A percentile compares a stretch with the other conserved stretches of the same genome.
Conservation (phyloP, 768 basidiomycete genomes). For the Crassisporium funariophilum region DNA sequence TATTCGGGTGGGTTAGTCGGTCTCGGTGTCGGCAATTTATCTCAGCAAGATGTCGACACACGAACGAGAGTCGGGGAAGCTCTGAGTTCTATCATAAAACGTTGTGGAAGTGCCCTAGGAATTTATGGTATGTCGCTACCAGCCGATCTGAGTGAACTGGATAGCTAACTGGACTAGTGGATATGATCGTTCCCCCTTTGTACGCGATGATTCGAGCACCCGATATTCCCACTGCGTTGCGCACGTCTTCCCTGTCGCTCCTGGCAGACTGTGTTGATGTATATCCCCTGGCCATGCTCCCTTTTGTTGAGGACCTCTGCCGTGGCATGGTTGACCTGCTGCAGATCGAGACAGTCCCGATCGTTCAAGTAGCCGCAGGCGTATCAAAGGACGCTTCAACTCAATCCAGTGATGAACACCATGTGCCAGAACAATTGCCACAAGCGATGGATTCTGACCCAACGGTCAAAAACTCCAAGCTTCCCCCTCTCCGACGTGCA, state of each 20-base stretch:
- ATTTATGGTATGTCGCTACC: slow-evolving; percentile 57
- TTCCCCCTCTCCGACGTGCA: slow-evolving; percentile 82
- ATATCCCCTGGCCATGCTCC: slow-evolving; percentile 59
- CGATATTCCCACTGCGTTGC: slow-evolving; percentile 70
- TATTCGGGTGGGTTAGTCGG: slow-evolving; percentile 62
- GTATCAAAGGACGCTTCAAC: slow-evolving; percentile 2
- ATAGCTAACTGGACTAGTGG: slow-evolving; percentile 44
- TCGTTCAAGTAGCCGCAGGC: slow-evolving; percentile 16
- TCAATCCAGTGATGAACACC: background rate
- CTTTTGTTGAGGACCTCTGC: slow-evolving; percentile 63
- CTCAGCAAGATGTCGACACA: slow-evolving; percentile 69
- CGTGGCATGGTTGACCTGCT: slow-evolving; percentile 78
- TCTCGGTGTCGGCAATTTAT: slow-evolving; percentile 45
- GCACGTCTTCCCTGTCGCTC: slow-evolving; percentile 61
- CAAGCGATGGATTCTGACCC: slow-evolving; percentile 58
- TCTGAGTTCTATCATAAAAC: slow-evolving; percentile 71
- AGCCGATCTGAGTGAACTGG: background rate
- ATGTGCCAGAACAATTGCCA: slow-evolving; percentile 21
- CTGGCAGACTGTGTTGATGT: slow-evolving; percentile 75
- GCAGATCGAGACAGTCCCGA: slow-evolving; percentile 55
- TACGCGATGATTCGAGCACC: slow-evolving; percentile 58
- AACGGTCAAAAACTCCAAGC: slow-evolving; percentile 57
- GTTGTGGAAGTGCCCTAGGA: slow-evolving; percentile 69
- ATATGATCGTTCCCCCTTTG: slow-evolving; percentile 74
- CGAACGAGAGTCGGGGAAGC: slow-evolving; percentile 85